phyloP scores from a whole-genome alignment of 352 stramenopile species.

The Globisporangium barbulae region DNA sequence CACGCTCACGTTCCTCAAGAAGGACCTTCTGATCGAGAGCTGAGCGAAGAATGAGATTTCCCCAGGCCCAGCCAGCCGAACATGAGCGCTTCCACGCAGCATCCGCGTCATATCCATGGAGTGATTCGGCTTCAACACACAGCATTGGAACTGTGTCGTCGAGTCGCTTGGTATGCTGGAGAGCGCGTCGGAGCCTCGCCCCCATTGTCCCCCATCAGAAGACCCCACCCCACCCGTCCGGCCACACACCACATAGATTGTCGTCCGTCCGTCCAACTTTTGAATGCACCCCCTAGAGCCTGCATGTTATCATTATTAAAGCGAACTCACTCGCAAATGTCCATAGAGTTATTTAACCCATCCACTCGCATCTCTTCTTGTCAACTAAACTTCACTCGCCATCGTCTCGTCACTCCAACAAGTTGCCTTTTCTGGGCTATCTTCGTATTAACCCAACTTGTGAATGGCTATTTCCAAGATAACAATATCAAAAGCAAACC shows the following conservation, averaged over 20 bases:
- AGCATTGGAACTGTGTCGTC: slow-evolving; percentile 14
- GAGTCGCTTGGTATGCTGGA: neutral
- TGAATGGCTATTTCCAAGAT: neutral
- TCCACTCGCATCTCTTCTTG: neutral
- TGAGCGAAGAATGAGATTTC: neutral
- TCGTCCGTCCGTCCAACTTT: slow-evolving; percentile 1
- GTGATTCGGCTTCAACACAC: neutral
- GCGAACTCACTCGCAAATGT: neutral
- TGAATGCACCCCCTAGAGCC: slow-evolving; percentile 3
- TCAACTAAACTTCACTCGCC: neutral
- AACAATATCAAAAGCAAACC: too few species aligned
- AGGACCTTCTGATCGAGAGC: slow-evolving; percentile 25
- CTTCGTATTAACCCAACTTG: neutral
- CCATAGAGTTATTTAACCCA: slow-evolving; percentile 16
- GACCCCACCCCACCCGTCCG: too few species aligned
- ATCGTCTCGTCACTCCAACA: neutral
- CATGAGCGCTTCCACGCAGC: neutral
- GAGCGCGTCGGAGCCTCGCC: neutral
- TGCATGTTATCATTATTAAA: slow-evolving; percentile 15
- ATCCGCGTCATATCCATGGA: neutral
- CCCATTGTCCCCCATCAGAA: neutral
- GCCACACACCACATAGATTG: neutral
- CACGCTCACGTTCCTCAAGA: slow-evolving; percentile 52
- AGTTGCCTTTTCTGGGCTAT: neutral
- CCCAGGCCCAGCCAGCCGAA: neutral